phyloP scores from a whole-genome alignment of 1,139 yeast genomes.

The Geotrichum candidum region DNA sequence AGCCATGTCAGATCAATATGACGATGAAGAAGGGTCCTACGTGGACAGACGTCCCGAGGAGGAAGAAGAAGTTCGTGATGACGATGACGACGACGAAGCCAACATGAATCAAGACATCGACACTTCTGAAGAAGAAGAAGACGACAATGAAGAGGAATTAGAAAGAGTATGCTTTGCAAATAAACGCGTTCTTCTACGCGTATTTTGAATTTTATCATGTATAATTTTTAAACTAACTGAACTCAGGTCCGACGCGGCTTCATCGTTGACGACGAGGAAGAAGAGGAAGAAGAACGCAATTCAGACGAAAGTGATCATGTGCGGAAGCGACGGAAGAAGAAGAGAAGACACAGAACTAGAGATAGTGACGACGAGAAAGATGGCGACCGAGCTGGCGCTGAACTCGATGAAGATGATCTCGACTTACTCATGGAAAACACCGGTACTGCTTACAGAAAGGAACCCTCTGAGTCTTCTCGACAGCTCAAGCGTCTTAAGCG shows the following conservation, averaged over 20 bases:
- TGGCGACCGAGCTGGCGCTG: conserved; percentile 44
- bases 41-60: conserved; percentile 7
- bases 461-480: conserved; percentile 25
- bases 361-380: conserved; percentile 19
- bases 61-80: conserved; percentile 14
- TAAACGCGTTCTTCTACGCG: not conserved
- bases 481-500: conserved; percentile 79
- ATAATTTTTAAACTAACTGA: not conserved
- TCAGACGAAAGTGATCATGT: conserved; percentile 41
- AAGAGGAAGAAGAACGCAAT: conserved; percentile 47
- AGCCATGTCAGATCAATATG: conserved; percentile 18
- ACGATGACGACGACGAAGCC: conserved; percentile 19
- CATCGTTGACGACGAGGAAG: conserved; percentile 88
- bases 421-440: conserved; percentile 87
- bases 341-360: conserved; percentile 21
- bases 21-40: conserved; percentile 12
- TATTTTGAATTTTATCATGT: not conserved
- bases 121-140: conserved; percentile 41
- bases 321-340: conserved; percentile 27
- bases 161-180: conserved; percentile 29
- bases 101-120: conserved; percentile 23
- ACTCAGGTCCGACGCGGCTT: conserved; percentile 75
- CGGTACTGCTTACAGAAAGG: conserved; percentile 42
- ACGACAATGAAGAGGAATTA: conserved; percentile 42
- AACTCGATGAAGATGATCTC: conserved; percentile 89